Evolutionary conservation across 345 rosid species (phyloP).

Genomic region (Syzygium aromaticum): DNA sequence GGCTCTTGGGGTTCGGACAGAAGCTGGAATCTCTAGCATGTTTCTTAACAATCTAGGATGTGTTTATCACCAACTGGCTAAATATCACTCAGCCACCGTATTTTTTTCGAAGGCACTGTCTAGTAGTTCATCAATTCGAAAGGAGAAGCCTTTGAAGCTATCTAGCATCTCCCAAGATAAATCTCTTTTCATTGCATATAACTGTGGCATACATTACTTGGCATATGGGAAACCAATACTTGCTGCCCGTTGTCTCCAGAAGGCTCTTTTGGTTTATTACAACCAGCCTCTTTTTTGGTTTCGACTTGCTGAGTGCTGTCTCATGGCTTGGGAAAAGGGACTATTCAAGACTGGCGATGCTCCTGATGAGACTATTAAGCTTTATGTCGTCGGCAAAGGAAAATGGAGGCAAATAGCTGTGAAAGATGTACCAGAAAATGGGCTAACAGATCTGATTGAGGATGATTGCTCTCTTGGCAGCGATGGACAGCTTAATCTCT

Average conservation of each 20-base stretch:
- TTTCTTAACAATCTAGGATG: constrained; percentile 90
- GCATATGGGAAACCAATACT: constrained; percentile 78
- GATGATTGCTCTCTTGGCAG: constrained; percentile 19
- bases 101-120: constrained; percentile 74
- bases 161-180: constrained; percentile 77
- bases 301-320: constrained; percentile 90
- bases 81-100: constrained; percentile 51
- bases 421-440: constrained; percentile 37
- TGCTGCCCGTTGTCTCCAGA: constrained; percentile 87
- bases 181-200: constrained; percentile 70
- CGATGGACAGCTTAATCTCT: constrained; percentile 58
- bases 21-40: constrained; percentile 66
- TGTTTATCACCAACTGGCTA: constrained; percentile 74
- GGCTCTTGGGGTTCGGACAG: constrained; percentile 66
- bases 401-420: constrained; percentile 79
- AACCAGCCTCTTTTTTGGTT: constrained; percentile 81
- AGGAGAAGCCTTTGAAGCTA: constrained; percentile 62
- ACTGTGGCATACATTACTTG: constrained; percentile 77
- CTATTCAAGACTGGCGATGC: constrained; percentile 30
- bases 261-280: constrained; percentile 59
- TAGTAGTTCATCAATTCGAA: constrained; percentile 53
- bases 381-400: constrained; percentile 78
- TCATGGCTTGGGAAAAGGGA: constrained; percentile 80
- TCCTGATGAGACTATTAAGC: constrained; percentile 38
- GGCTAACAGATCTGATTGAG: constrained; percentile 23